Conservation (phyloP, 2,329 filamentous ascomycete species). For the Claviceps africana region DNA sequence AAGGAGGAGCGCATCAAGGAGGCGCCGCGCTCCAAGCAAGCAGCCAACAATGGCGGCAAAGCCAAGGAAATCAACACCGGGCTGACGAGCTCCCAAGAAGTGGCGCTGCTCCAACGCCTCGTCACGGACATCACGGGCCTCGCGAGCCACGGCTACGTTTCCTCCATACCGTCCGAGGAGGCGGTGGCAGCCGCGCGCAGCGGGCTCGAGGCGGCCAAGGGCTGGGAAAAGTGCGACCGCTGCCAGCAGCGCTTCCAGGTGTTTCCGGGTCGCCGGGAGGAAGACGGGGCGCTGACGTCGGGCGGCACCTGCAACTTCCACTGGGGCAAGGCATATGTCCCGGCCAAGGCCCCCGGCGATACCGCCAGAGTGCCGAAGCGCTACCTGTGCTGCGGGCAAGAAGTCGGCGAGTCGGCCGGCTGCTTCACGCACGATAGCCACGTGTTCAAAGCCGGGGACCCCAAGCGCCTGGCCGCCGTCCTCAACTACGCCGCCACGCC, state of each 20-base stretch:
- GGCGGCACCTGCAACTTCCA: conserved; percentile 73
- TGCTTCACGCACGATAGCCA: conserved; percentile 61
- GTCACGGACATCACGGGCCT: conserved; percentile 50
- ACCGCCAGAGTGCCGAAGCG: conserved; percentile 43
- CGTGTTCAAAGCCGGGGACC: conserved; percentile 73
- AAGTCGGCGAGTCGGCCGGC: conserved; percentile 56
- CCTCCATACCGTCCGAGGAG: conserved; percentile 46
- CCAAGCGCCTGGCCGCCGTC: conserved; percentile 60
- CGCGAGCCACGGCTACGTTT: conserved; percentile 62
- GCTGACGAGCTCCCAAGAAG: conserved; percentile 52
- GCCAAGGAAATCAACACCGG: conserved; percentile 53
- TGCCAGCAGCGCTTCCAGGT: conserved; percentile 81
- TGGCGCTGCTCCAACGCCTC: conserved; percentile 47
- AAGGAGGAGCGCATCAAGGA: conserved; percentile 39
- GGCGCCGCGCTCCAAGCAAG: background rate
- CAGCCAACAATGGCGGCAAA: conserved; percentile 15
- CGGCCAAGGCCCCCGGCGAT: conserved; percentile 42
- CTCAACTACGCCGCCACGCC: conserved; percentile 75
- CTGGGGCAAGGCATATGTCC: conserved; percentile 54
- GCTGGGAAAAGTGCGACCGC: conserved; percentile 81
- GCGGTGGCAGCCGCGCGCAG: conserved; percentile 53
- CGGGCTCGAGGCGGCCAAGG: conserved; percentile 51
- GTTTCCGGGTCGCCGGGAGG: conserved; percentile 68
- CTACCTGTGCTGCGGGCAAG: conserved; percentile 68
- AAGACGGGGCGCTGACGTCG: conserved; percentile 61